Percentiles rank a stretch among this genome's conserved stretches.
phyloP scores from a whole-genome alignment of 2,329 filamentous ascomycete genomes.

The Sporothrix protearum region DNA sequence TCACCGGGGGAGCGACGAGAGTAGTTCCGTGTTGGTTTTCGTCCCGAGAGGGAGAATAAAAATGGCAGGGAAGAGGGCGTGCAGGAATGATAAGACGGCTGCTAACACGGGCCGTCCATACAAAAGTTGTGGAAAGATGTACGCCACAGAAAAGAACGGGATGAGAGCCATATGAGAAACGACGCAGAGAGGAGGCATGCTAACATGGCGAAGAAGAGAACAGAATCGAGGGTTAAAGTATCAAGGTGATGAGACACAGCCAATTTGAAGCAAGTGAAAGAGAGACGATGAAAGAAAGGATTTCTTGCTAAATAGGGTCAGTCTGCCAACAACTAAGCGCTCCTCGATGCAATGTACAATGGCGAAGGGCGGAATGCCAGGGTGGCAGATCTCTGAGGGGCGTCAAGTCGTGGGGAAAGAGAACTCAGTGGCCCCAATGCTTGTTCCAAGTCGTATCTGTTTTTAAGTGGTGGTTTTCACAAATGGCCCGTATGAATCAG shows the following conservation, averaged over 20 bases:
- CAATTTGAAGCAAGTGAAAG: too few relatives aligned
- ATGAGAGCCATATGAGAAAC: background rate
- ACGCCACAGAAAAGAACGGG: background rate
- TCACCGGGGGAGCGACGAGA: background rate
- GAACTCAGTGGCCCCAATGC: background rate
- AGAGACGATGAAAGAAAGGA: too few relatives aligned
- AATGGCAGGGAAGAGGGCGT: background rate
- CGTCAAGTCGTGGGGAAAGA: background rate
- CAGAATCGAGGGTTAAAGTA: too few relatives aligned
- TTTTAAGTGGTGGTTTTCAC: background rate
- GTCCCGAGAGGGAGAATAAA: slow-evolving; percentile 7
- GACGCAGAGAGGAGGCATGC: background rate
- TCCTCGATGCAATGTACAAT: background rate
- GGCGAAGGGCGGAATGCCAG: background rate
- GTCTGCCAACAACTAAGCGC: too few relatives aligned
- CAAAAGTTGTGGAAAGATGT: background rate
- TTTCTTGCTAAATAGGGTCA: too few relatives aligned
- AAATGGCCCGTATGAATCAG: background rate
- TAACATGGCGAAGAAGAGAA: too few relatives aligned
- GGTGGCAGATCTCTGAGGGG: background rate
- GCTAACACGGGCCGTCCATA: background rate
- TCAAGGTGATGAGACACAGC: too few relatives aligned
- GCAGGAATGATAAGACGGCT: background rate
- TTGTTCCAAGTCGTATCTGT: background rate
- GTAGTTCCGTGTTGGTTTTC: slow-evolving; percentile 6